Evolutionary conservation across 208 protist genomes (phyloP), one percentile per base, ranked within the genome.

Genomic region (Trypanosoma boissoni): DNA sequence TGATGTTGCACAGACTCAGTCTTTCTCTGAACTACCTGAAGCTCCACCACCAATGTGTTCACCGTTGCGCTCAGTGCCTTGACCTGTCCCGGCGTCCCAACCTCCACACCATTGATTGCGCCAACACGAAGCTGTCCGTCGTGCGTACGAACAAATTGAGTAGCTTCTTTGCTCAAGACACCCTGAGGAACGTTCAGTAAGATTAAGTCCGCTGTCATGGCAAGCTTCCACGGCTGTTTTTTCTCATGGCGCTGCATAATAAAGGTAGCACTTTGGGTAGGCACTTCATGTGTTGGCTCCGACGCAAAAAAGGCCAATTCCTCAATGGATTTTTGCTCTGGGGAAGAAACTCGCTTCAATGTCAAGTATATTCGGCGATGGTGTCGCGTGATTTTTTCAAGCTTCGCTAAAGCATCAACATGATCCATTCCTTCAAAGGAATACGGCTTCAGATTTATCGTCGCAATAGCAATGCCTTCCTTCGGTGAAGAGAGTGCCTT

Each of bases 81-180:
- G 8, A 68, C 23, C 32, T 68, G 61, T 8, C 21, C 18, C 0
- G 52, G 28, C 9, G 16, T 55, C 44, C n/a, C 46, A 14, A 68
- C 52, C 43, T 60, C 34, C n/a, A 68, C 53, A 5, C 61, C 61
- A 41, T 68, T 68, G 31, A 68, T 68, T 7, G 24, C 51, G 16
- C 24, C 21, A 51, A 68, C 54, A 29, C 52, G 61, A 4, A 68
- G 7, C 28, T 44, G 52, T 32, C 16, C 51, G 8, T 14, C 39
- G 31, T 68, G 32, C 31, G 31, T 37, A 10, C 29, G 27, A 39
- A 68, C 46, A 44, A 68, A 68, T 8, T 39, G 28, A 6, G 21
- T 9, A 1, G 44, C 61, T 24, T 59, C 53, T 12, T 20, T 5
- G 16, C 52, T 60, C 0, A 68, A 43, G 52, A 68, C 41, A 16